Evolutionary conservation across 2,329 filamentous ascomycete species (phyloP), one percentile per base, ranked within the genome.

Genomic region (Nothomitra cinnamomea): DNA sequence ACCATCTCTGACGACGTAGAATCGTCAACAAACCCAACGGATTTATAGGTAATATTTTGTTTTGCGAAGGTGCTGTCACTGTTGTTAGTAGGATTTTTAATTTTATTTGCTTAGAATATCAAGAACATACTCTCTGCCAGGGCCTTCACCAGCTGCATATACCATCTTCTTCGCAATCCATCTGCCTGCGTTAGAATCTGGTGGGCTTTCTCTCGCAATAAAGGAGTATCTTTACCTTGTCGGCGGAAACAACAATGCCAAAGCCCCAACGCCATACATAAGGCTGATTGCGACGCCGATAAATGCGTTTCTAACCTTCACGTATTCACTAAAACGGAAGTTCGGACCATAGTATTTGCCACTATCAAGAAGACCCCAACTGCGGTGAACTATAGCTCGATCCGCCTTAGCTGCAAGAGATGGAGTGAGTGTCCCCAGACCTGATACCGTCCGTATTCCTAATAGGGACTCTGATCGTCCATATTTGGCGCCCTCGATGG

Each of bases 311-410:
- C 70, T 69, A 3, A 75, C 74, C 22, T 70, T 71, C 62, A 75
- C 69, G 60, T 76, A 79, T 58, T 79, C 73, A 50, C 69, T 70
- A 62, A 80, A 78, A 54, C 70, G 67, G 67, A 83, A 82, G 10
- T 70, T 69, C 1, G 70, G 68, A 0, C 78, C 78, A 60, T 82
- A 82, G 40, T 73, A 67, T n/a, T 71, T 69, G 10, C 72, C 72
- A 56, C 56, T 58, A 7, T 67, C 62, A 56, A 76, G 73, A 24
- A 82, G 64, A 8, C 74, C 75, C 69, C 78, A 80, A 45, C 72
- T 77, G 54, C 79, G 73, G 59, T 81, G 73, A 24, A 81, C 75
- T 55, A 79, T 75, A 32, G 74, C 71, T 38, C 70, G 66, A 57
- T 83, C 79, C 7, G 73, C 70, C 7, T 69, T 63, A 1, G 71